Base-by-base conservation (phyloP, 2,329 filamentous ascomycete species). In the Stagonosporopsis cucurbitacearum region DNA sequence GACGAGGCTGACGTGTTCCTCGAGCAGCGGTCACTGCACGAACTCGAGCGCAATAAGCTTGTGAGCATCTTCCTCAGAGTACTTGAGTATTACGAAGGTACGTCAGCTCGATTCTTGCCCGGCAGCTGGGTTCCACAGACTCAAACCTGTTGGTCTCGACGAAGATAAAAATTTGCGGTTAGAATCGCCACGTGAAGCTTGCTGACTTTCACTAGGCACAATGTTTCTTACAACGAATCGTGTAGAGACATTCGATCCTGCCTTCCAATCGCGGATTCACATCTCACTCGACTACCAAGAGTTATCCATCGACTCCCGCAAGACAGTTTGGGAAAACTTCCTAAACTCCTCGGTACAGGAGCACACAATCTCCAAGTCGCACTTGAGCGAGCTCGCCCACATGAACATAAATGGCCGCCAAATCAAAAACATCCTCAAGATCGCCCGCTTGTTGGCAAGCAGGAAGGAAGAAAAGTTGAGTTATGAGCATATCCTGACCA, bases 1-100 rank as follows among this genome's bases (percentile, higher is more conserved):
- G 84, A 87, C 65, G 84, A 87, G 68, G 83, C 83, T 2, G 85
- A 87, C 51, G 82, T 86, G 17, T 87, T 84, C 69, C 80, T 87
- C 8, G 82, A 86, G 68, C 71, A 79, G 48, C 82, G 84, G 2
- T 70, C 65, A 6, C 50, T 63, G 15, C 66, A 70, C 46, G 70
- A 70, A 33, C 64, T 72, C 6, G 63, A 69, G 49, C 67, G 70
- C 43, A 78, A 78, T 57, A 71, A 72, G 26, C 62, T 79, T 11
- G 76, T 78, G 3, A 73, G 75, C 30, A 73, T 73, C 59, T 76
- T 75, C 59, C 60, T 73, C 4, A 64, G 69, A n/a, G 63, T 70
- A 5, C 60, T 73, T 1, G 70, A 73, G 40, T 73, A 73, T 59
- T 73, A 70, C 52, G 64, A 69, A 49, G 71, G 72, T 43, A 65